Conservation (phyloP, 306 rosid genomes). For the peach (Prunus persica) region DNA sequence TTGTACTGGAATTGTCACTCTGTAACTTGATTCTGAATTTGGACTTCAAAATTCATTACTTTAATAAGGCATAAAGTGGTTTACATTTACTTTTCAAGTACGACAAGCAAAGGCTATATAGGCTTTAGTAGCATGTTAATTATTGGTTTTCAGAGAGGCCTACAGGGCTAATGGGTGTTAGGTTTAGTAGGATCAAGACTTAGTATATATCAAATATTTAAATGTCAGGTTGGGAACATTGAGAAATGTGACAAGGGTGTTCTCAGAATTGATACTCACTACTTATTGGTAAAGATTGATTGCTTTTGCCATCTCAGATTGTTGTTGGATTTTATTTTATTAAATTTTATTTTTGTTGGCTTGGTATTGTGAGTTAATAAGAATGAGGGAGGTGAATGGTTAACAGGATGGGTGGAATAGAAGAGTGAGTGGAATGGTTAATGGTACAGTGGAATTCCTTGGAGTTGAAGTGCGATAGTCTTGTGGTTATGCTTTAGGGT, state of each 20-base stretch:
- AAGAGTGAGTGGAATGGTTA: not conserved
- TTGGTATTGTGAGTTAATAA: not conserved
- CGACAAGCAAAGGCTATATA: not conserved
- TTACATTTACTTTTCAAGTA: not conserved
- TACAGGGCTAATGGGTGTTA: not conserved
- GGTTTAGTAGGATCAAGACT: not conserved
- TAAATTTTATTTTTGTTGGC: not conserved
- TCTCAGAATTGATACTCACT: too few relatives aligned
- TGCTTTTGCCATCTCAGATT: not conserved
- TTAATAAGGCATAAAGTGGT: not conserved
- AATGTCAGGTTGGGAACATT: not conserved
- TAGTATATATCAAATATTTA: not conserved
- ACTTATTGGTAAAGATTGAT: not conserved
- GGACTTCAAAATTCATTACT: not conserved
- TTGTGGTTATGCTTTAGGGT: not conserved
- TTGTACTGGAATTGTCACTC: not conserved
- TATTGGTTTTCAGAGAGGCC: not conserved
- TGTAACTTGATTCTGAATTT: not conserved
- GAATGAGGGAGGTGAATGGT: not conserved
- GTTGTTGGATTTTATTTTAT: too few relatives aligned
- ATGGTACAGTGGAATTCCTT: not conserved
- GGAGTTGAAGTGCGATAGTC: not conserved
- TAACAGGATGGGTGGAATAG: not conserved
- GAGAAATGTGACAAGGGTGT: not conserved
- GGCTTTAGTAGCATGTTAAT: not conserved